Base-by-base conservation (phyloP, 2,329 filamentous ascomycete genomes). In the Microdochium trichocladiopsis region DNA sequence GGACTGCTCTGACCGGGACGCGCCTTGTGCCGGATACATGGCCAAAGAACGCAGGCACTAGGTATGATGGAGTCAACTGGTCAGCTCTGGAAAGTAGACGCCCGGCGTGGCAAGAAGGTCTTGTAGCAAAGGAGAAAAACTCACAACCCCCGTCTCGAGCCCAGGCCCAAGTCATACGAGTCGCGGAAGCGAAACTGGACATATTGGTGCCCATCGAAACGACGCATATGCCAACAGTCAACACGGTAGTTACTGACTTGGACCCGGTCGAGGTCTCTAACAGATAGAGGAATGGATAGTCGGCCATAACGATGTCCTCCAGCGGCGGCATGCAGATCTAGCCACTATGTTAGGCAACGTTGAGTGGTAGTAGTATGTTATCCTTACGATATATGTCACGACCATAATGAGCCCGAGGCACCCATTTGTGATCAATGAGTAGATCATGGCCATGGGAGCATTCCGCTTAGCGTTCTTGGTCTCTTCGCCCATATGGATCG, bases 401-500 rank as follows among this genome's bases (percentile, higher is more conserved):
- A 54, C 25, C 50, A 52, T 54, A 18, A 52, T 28, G 24, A 54
- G 50, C 2, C 50, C 53, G 11, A 52, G 48, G n/a, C 21, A 47
- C 9, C 25, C 50, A n/a, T 52, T 52, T 2, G 50, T n/a, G 14
- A 43, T 25, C 9, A 54, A 52, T 3, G 53, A 54, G 50, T 50
- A 54, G 37, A 54, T 52, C 5, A 54, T 48, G 3, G 53, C 45
- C 23, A 43, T 25, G 3, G 53, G 53, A 1, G 52, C 53, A 8
- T 49, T 31, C 21, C 48, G 51, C 14, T 50, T 49, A 23, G 53
- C 53, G 23, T 54, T 50, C 48, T 54, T 54, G 4, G 53, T 52
- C 50, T 54, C 53, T 22, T 54, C 53, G 23, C 53, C 53, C 53
- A 54, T 52, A 50, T 54, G 53, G 41, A 54, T 54, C 10, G 52